These are phyloP conservation scores for Phyllosticta paracitricarpa DNA, from an alignment of 2,329 filamentous ascomycete species.

Conservation along the genomic window DNA sequence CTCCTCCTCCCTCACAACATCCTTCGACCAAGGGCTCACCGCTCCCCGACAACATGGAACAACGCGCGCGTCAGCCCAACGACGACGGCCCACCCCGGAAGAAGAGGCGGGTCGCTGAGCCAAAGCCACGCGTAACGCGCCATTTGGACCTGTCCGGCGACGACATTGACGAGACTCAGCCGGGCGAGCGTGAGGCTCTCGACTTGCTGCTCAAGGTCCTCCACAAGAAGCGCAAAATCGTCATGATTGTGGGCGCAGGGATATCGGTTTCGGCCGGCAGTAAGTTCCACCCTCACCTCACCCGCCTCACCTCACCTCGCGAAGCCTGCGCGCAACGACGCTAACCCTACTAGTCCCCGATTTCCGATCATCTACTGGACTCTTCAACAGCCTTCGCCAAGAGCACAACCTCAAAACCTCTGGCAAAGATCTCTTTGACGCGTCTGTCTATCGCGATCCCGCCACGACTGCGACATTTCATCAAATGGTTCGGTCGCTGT, in stretches of 20 bases:
- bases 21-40: slow-evolving; percentile 38
- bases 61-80: slow-evolving; percentile 24
- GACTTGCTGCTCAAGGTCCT: slow-evolving; percentile 63
- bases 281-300: slow-evolving; percentile 37
- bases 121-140: slow-evolving; percentile 67
- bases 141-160: slow-evolving; percentile 50
- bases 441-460: slow-evolving; percentile 92
- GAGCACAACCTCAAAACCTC: slow-evolving; percentile 89
- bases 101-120: slow-evolving; percentile 60
- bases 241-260: slow-evolving; percentile 90
- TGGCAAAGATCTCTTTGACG: slow-evolving; percentile 92
- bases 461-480: slow-evolving; percentile 84
- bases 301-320: slow-evolving; percentile 12
- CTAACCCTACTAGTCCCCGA: slow-evolving; percentile 59
- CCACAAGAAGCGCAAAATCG: slow-evolving; percentile 87
- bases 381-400: slow-evolving; percentile 75
- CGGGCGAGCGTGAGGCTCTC: slow-evolving; percentile 51
- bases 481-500: slow-evolving; percentile 86
- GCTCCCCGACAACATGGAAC: slow-evolving; percentile 35
- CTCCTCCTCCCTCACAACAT: slow-evolving; percentile 35
- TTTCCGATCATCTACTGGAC: slow-evolving; percentile 81
- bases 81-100: slow-evolving; percentile 58
- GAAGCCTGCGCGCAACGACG: slow-evolving; percentile 12
- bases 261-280: slow-evolving; percentile 94
- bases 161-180: slow-evolving; percentile 45